Evolutionary conservation across 2,329 filamentous ascomycete species (phyloP), one percentile per base, ranked within the genome.

Genomic region (Colletotrichum sp.): DNA sequence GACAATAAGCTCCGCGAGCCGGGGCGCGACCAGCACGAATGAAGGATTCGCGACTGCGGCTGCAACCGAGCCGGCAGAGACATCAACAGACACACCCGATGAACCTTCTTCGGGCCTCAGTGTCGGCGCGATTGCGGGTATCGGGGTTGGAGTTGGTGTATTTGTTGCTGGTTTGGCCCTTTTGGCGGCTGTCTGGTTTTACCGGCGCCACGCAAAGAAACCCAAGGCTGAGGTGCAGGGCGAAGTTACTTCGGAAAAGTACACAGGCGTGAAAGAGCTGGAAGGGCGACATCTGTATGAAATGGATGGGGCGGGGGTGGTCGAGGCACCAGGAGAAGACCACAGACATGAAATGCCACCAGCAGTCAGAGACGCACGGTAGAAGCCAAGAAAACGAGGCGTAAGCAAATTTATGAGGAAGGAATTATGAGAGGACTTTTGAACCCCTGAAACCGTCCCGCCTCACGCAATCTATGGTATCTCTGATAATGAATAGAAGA

Each of bases 381-480:
- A 21, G 44, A 52, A 52, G 44, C 44, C 44, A 52, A 21, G n/a
- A 52, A 13, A 21, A 52, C 12, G 13, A 52, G 44, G 44, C 44
- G 44, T 13, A n/a, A 21, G n/a, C 44, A 52, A 52, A 18, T 24
- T 24, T 21, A 63, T 32, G 7, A 36, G 36, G 18, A 52, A 39
- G 30, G 28, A 30, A 26, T 66, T 66, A 3, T 28, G 26, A 52
- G 63, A 49, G 36, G 36, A 49, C 32, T 66, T 66, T 52, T 30
- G 24, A 66, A 15, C 63, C 63, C 63, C 39, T 52, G n/a, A 52
- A 52, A 13, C 44, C 28, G 26, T 52, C 10, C 36, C 34, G 34
- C 24, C 34, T 39, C 21, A 64, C 13, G 13, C 34, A 15, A 44
- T 76, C 73, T 76, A 76, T 73, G 70, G 73, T 76, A 76, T 76